Conservation (phyloP, 306 rosid species). For the Gastrolobium bilobum region DNA sequence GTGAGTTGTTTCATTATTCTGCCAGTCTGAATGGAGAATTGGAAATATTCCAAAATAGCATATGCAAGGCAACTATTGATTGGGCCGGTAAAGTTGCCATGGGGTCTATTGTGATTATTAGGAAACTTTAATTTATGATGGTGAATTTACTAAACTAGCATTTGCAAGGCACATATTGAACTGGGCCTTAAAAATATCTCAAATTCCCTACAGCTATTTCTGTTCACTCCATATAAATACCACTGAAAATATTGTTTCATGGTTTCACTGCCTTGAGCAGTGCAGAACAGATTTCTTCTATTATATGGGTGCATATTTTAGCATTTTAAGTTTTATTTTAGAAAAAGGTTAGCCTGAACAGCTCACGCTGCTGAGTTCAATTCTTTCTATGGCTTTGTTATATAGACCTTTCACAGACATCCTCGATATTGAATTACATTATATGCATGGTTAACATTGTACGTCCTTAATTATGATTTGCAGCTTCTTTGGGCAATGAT, state of each 20-base stretch:
- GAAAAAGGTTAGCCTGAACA: conserved; percentile 12
- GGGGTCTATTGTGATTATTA: conserved; percentile 26
- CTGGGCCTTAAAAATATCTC: conserved; percentile 3
- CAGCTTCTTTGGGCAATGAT: conserved; percentile 69
- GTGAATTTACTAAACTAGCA: conserved; percentile 16
- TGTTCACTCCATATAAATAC: background rate
- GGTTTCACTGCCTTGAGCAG: conserved; percentile 41
- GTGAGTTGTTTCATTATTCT: conserved; percentile 40
- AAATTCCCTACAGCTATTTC: conserved; percentile 20
- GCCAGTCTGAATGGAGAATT: conserved; percentile 10
- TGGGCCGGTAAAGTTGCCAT: conserved; percentile 3
- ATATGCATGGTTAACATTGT: conserved; percentile 26
- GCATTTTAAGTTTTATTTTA: background rate
- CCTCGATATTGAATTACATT: conserved; percentile 22
- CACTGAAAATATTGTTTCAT: conserved; percentile 23
- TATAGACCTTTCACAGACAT: conserved; percentile 23
- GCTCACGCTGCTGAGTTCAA: conserved; percentile 14
- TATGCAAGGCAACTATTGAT: conserved; percentile 1
- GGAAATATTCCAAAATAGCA: conserved; percentile 19
- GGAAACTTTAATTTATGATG: conserved; percentile 23
- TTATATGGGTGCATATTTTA: conserved; percentile 13
- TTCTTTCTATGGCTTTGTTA: conserved; percentile 25
- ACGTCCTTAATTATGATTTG: conserved; percentile 49
- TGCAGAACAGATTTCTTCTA: conserved; percentile 40
- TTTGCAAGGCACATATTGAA: conserved; percentile 26